Conservation (phyloP, 2,329 filamentous ascomycete genomes). For the Pleoardoris graminearum region DNA sequence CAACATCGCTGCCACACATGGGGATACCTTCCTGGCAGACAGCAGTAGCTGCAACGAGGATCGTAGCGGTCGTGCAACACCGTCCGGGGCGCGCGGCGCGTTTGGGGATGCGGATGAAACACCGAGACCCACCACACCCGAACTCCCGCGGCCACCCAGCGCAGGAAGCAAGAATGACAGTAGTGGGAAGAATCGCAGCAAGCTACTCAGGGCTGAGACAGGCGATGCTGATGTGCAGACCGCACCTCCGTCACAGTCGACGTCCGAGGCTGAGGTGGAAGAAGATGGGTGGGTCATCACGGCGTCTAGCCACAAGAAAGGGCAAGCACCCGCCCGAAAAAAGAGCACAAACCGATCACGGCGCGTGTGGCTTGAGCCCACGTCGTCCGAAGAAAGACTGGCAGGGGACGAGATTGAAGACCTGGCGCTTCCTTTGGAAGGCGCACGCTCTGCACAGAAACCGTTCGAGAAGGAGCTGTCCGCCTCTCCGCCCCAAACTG, state of each 20-base stretch:
- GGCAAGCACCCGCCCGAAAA: constrained; percentile 17
- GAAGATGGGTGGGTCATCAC: constrained; percentile 46
- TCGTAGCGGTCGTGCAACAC: constrained; percentile 41
- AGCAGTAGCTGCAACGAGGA: constrained; percentile 57
- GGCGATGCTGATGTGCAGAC: constrained; percentile 16
- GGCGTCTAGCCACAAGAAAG: constrained; percentile 29
- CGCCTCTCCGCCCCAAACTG: constrained; percentile 40
- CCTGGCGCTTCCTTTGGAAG: constrained; percentile 46
- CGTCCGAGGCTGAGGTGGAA: constrained; percentile 36
- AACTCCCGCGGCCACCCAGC: constrained; percentile 17
- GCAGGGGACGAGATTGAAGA: constrained; percentile 26
- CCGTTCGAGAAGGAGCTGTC: constrained; percentile 44
- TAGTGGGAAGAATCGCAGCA: constrained; percentile 28
- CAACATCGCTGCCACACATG: constrained; percentile 30
- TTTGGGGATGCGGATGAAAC: constrained; percentile 30
- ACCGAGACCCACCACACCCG: constrained; percentile 33
- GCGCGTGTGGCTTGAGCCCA: constrained; percentile 48
- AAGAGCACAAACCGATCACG: constrained; percentile 28
- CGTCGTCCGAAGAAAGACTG: constrained; percentile 41
- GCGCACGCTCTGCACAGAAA: constrained; percentile 40
- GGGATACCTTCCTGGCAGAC: constrained; percentile 57
- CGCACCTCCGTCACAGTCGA: constrained; percentile 28
- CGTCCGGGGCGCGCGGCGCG: constrained; percentile 27
- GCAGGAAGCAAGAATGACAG: constrained; percentile 24
- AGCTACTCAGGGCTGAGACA: constrained; percentile 28